A percentile compares a stretch with the other conserved stretches of the same genome.
phyloP scores from a whole-genome alignment of 108 stramenopile genomes.

The Nannochloropsis gaditana region DNA sequence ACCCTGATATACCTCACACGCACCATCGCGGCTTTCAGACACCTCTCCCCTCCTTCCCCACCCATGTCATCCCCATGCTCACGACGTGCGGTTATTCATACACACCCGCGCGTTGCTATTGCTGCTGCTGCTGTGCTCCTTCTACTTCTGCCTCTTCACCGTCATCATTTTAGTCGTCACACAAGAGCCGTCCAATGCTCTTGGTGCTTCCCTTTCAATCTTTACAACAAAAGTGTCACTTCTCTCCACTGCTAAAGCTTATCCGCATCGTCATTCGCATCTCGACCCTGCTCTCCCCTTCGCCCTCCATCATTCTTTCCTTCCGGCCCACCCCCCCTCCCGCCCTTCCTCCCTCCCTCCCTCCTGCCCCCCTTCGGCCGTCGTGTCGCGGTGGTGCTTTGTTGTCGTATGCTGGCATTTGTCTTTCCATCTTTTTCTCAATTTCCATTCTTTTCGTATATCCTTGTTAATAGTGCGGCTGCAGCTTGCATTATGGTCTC shows the following conservation, averaged over 20 bases:
- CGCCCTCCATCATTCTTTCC: neutral
- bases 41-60: no score
- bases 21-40: no score
- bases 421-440: neutral
- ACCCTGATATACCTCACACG: no score
- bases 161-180: no score
- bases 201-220: neutral
- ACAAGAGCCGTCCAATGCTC: neutral
- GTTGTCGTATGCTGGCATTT: neutral
- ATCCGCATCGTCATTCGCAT: neutral
- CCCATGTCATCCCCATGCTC: no score
- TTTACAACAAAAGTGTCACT: neutral
- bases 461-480: neutral
- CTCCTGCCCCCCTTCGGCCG: neutral
- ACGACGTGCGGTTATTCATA: no score
- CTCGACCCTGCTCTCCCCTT: neutral
- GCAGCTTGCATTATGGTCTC: neutral
- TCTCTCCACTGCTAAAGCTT: neutral
- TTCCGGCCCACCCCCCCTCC: neutral
- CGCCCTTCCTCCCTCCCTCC: neutral
- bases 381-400: neutral
- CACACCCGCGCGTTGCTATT: no score
- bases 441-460: neutral
- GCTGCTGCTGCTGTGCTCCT: no score
- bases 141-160: no score